phyloP scores from a whole-genome alignment of 768 basidiomycete species.

The Leccinum arenicola region DNA sequence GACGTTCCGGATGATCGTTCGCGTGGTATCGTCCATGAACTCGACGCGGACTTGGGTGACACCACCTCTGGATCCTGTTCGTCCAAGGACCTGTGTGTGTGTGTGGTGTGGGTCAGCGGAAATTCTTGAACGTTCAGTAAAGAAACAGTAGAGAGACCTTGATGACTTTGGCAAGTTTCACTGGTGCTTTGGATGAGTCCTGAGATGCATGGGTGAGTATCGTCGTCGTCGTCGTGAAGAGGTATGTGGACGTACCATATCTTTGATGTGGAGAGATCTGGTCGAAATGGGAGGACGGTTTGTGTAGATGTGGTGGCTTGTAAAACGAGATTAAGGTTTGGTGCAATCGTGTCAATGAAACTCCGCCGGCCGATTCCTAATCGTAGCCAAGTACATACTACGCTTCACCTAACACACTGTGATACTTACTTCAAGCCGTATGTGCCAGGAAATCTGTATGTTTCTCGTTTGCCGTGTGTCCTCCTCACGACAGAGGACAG shows the following conservation, averaged over 20 bases:
- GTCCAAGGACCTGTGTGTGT: constrained; percentile 73
- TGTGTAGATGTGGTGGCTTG: constrained; percentile 14
- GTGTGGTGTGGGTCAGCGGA: neutral
- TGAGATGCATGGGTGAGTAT: constrained; percentile 21
- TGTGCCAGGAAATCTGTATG: too few species aligned
- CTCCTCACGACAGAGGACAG: too few species aligned
- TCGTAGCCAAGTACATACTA: too few species aligned
- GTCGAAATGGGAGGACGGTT: neutral
- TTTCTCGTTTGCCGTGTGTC: too few species aligned
- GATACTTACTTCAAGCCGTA: too few species aligned
- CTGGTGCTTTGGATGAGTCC: constrained; percentile 88
- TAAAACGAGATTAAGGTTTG: constrained; percentile 25
- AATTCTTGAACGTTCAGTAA: too few species aligned
- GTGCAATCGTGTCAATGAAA: neutral
- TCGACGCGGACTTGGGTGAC: constrained; percentile 99
- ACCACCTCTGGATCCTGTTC: constrained; percentile 98
- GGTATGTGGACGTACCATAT: constrained; percentile 25
- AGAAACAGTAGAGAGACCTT: constrained; percentile 54
- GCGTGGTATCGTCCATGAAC: constrained; percentile 95
- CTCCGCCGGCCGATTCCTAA: constrained; percentile 11
- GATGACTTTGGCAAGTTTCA: constrained; percentile 97
- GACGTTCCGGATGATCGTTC: constrained; percentile 98
- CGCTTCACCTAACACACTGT: too few species aligned
- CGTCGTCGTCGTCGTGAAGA: neutral
- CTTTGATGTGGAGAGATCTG: constrained; percentile 7